phyloP scores from a whole-genome alignment of 2,329 filamentous ascomycete genomes.

The Scytalidium sp. region DNA sequence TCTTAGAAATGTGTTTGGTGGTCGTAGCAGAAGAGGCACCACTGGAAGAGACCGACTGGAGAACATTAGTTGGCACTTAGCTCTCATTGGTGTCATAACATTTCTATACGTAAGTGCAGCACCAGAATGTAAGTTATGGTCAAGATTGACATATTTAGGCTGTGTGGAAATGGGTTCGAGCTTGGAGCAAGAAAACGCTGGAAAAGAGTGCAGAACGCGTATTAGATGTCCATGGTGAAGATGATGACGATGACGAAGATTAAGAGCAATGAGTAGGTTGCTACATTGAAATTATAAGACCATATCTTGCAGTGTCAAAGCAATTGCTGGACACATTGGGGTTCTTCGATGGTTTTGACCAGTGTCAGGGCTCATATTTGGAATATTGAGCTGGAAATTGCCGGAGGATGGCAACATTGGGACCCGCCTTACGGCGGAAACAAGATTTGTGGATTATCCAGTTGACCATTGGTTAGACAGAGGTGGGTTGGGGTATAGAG shows the following conservation, averaged over 20 bases:
- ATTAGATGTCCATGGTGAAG: slow-evolving; percentile 70
- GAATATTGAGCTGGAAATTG: too few species aligned
- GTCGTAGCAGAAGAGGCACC: slow-evolving; percentile 47
- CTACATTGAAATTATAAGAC: not conserved
- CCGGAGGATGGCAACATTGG: too few species aligned
- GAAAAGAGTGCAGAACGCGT: slow-evolving; percentile 77
- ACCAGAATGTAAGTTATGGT: not conserved
- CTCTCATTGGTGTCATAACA: slow-evolving; percentile 76
- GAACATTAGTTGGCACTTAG: slow-evolving; percentile 74
- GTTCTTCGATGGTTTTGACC: too few species aligned
- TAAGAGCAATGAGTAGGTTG: slow-evolving; percentile 7
- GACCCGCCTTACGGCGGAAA: too few species aligned
- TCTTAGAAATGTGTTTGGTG: slow-evolving; percentile 56
- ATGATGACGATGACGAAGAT: slow-evolving; percentile 49
- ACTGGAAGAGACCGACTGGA: slow-evolving; percentile 76
- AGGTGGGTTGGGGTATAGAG: too few species aligned
- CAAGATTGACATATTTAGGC: slow-evolving; percentile 43
- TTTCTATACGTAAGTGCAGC: slow-evolving; percentile 69
- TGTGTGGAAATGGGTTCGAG: slow-evolving; percentile 78
- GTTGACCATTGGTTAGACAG: too few species aligned
- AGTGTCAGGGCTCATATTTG: too few species aligned
- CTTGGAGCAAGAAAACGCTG: slow-evolving; percentile 69
- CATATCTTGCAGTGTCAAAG: slow-evolving; percentile 14
- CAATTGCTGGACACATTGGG: too few species aligned
- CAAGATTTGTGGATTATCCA: too few species aligned